These are phyloP conservation scores for Plasmodium relictum DNA, from an alignment of 169 alveolate species.

Conservation along the genomic window DNA sequence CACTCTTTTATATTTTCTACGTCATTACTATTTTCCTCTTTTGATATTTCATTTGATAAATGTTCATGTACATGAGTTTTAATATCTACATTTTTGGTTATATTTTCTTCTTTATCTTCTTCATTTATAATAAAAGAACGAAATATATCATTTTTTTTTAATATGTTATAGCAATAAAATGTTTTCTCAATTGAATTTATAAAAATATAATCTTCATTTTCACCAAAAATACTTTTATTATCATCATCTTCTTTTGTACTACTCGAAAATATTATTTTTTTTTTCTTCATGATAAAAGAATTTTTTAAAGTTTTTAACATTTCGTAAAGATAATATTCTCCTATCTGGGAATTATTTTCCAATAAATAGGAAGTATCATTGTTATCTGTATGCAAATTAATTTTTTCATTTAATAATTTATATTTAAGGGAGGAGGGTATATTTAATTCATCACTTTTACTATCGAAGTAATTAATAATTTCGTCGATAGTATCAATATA, in stretches of 20 bases:
- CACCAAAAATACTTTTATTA: not conserved
- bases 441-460: conserved; percentile 6
- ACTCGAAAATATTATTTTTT: conserved; percentile 7
- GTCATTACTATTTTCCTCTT: conserved; percentile 1
- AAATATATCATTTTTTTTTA: conserved; percentile 2
- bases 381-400: conserved; percentile 6
- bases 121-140: conserved; percentile 23
- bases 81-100: conserved; percentile 20
- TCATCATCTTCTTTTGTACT: conserved; percentile 11
- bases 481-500: conserved; percentile 53
- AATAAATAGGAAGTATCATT: not conserved
- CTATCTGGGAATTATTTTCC: not conserved
- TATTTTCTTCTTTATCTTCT: not conserved
- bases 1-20: conserved; percentile 7
- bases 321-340: conserved; percentile 26
- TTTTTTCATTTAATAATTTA: conserved; percentile 40
- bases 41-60: conserved; percentile 3
- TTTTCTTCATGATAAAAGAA: conserved; percentile 44
- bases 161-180: conserved; percentile 41
- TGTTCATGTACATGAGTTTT: conserved; percentile 6
- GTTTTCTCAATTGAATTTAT: conserved; percentile 17
- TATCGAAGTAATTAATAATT: conserved; percentile 40
- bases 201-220: conserved; percentile 30
- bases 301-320: conserved; percentile 31
- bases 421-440: conserved; percentile 20